Evolutionary conservation across 2,329 filamentous ascomycete species (phyloP).

Genomic region (Rhynchosporium agropyri): DNA sequence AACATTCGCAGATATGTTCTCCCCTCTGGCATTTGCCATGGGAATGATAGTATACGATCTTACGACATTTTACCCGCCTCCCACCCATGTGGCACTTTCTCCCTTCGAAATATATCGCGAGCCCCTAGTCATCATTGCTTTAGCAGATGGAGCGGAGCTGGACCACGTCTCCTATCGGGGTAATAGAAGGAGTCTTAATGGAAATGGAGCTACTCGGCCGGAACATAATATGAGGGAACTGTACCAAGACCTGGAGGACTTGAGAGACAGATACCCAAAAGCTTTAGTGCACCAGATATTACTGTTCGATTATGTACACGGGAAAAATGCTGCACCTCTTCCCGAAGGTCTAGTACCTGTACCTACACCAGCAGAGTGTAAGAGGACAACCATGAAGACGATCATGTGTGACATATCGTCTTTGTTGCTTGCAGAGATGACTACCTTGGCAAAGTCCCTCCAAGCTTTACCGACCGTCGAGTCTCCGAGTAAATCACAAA

Average conservation of each 20-base stretch:
- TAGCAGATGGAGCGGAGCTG: slow-evolving; percentile 80
- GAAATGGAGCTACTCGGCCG: slow-evolving; percentile 49
- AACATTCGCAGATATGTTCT: slow-evolving; percentile 77
- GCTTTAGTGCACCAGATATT: slow-evolving; percentile 78
- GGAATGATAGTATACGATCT: slow-evolving; percentile 89
- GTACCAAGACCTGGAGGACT: slow-evolving; percentile 68
- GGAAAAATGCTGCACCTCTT: slow-evolving; percentile 53
- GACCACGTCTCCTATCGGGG: slow-evolving; percentile 56
- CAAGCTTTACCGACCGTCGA: slow-evolving; percentile 76
- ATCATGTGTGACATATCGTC: slow-evolving; percentile 80
- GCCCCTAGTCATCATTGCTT: slow-evolving; percentile 78
- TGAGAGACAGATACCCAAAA: slow-evolving; percentile 74
- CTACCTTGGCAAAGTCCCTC: slow-evolving; percentile 70
- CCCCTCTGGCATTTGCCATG: slow-evolving; percentile 81
- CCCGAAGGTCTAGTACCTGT: slow-evolving; percentile 72
- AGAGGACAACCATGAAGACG: slow-evolving; percentile 78
- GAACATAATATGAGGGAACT: slow-evolving; percentile 62
- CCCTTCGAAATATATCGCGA: slow-evolving; percentile 92
- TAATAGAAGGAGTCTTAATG: slow-evolving; percentile 56
- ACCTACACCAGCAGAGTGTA: slow-evolving; percentile 68
- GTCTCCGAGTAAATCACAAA: slow-evolving; percentile 64
- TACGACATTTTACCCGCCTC: slow-evolving; percentile 75
- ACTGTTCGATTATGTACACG: slow-evolving; percentile 71
- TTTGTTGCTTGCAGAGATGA: slow-evolving; percentile 74
- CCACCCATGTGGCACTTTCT: slow-evolving; percentile 75